Base-by-base conservation (phyloP, 352 stramenopile species). In the Globisporangium abappressorium region DNA sequence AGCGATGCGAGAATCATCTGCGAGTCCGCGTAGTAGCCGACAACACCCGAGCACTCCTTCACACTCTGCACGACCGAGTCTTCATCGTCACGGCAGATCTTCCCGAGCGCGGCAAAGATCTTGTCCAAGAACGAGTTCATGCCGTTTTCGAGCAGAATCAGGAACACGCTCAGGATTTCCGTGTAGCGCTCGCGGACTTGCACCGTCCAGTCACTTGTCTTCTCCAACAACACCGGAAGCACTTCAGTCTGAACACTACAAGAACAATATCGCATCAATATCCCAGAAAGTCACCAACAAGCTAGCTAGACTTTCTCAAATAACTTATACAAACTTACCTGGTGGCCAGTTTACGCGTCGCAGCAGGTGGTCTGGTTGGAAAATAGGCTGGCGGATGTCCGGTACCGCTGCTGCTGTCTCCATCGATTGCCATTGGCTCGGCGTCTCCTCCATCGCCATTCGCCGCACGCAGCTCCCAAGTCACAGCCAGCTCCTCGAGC, bases 61-160 rank as follows among this genome's bases (percentile, higher is more conserved):
- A 95, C 82, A 24, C 79, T 87, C 33, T 81, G 72, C 3, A 88
- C 72, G 22, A 95, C 84, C 36, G 64, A 51, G 26, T 82, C 73
- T 70, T 94, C 87, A 28, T 94, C 85, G 56, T 95, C 84, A 5
- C 79, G 87, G 34, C 87, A 95, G 28, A 77, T 92, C 57, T 89
- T 93, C 3, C 78, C 75, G 49, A 95, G 63, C 22, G 81, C 85
- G 38, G 75, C 73, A 70, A 95, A 91, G 53, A 93, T 77, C 64
- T 87, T 86, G 65, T 91, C 85, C 60, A 95, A 60, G 51, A 78
- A 89, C 67, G 82, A 72, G 51, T 90, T 91, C 76, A 94, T 85
- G 24, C 68, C 74, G 33, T 82, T 74, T 59, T 91, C 87, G 33
- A 90, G 71, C 57, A 95, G 65, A 46, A 93, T 70, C 28, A 94